A percentile compares a stretch with the other conserved stretches of the same genome.
Evolutionary conservation across 495 filamentous ascomycete genomes (phyloP).

Genomic region (Tuber umbilicatum): DNA sequence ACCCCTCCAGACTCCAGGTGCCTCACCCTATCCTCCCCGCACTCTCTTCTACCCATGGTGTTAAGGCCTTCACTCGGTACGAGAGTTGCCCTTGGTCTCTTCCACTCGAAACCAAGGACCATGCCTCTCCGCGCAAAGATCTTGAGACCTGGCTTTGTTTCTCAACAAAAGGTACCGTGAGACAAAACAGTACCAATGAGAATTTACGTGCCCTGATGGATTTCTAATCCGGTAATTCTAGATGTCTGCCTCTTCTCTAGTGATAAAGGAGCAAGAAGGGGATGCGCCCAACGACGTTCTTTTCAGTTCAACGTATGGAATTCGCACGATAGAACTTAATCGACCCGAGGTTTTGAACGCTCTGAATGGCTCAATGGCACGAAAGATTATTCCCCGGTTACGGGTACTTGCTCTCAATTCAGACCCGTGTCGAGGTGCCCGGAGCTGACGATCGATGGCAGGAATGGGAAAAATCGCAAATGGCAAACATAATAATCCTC

Average conservation of each 20-base stretch:
- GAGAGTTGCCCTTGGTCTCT: slow-evolving; percentile 50
- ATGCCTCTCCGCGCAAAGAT: slow-evolving; percentile 92
- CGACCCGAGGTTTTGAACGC: slow-evolving; percentile 83
- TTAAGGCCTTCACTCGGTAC: slow-evolving; percentile 48
- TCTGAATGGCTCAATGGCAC: slow-evolving; percentile 84
- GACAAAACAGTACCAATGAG: neutral
- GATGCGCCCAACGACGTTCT: slow-evolving; percentile 87
- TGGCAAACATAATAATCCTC: slow-evolving; percentile 87
- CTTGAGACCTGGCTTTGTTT: slow-evolving; percentile 54
- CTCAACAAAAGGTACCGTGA: slow-evolving; percentile 47
- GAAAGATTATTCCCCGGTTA: slow-evolving; percentile 81
- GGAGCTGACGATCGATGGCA: slow-evolving; percentile 34
- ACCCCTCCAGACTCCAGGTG: slow-evolving; percentile 3
- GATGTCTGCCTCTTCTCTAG: slow-evolving; percentile 52
- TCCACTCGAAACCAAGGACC: slow-evolving; percentile 50
- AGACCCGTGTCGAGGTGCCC: neutral
- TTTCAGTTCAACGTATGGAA: slow-evolving; percentile 77
- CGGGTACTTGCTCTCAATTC: slow-evolving; percentile 46
- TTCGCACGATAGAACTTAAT: slow-evolving; percentile 91
- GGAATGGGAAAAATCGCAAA: slow-evolving; percentile 89
- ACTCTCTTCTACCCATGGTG: slow-evolving; percentile 47
- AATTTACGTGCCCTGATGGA: slow-evolving; percentile 15
- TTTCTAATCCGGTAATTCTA: slow-evolving; percentile 36
- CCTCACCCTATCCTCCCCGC: slow-evolving; percentile 14
- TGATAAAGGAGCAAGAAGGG: slow-evolving; percentile 51